A percentile compares a stretch with the other conserved stretches of the same genome.
phyloP scores from a whole-genome alignment of 495 filamentous ascomycete genomes.

The Echria macrotheca region DNA sequence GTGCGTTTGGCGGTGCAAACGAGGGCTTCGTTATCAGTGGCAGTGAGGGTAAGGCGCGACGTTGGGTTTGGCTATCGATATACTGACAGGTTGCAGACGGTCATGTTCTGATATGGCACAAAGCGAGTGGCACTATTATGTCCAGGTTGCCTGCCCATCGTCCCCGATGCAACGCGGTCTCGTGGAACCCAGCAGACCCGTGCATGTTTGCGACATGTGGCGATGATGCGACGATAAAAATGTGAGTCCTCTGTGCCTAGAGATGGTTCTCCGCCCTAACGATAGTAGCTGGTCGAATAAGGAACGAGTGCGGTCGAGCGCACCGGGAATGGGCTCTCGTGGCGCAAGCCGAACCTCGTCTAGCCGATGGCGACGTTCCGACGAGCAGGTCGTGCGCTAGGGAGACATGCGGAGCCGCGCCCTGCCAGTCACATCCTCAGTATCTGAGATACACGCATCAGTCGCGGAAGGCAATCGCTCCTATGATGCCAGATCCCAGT shows the following conservation, averaged over 20 bases:
- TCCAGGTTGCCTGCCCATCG: constrained; percentile 70
- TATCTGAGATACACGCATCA: too few species aligned
- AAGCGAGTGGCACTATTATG: constrained; percentile 67
- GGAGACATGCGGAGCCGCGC: too few species aligned
- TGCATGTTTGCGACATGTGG: constrained; percentile 88
- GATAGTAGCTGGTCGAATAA: constrained; percentile 30
- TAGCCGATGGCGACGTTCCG: too few species aligned
- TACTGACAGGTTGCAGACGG: constrained; percentile 18
- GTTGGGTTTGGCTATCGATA: too few species aligned
- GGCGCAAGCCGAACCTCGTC: too few species aligned
- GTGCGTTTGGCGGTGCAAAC: constrained; percentile 77
- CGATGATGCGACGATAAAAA: constrained; percentile 79
- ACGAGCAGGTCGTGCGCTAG: too few species aligned
- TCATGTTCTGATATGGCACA: constrained; percentile 81
- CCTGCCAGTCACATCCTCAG: too few species aligned
- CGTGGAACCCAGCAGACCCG: constrained; percentile 82
- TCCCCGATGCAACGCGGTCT: constrained; percentile 78
- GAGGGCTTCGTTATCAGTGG: constrained; percentile 89
- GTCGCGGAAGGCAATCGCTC: too few species aligned
- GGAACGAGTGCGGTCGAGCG: constrained; percentile 7
- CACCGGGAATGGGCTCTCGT: too few species aligned
- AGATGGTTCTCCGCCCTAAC: too few species aligned
- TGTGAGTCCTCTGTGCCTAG: constrained; percentile 50
- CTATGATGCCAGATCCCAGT: too few species aligned
- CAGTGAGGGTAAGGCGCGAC: constrained; percentile 68